Evolutionary conservation across 192 early-diverging fungal genomes (phyloP), one percentile per base, ranked within the genome.

Genomic region (Backusella parvicylindrica): DNA sequence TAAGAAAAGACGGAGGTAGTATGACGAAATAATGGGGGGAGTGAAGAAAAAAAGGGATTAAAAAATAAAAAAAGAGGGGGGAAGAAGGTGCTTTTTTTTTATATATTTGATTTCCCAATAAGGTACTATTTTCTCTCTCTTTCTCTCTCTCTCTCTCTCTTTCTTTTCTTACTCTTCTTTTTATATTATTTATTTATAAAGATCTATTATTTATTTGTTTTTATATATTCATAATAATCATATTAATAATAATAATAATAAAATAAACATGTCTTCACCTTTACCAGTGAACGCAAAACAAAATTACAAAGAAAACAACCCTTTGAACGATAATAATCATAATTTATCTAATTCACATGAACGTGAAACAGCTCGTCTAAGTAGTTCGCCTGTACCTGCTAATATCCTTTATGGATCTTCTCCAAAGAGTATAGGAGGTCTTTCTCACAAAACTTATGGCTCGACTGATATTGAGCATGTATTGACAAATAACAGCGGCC

Each of bases 261-360:
- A 60, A 60, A n/a, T 60, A 60, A 60, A 26, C 16, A 68, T 68
- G 66, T 68, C 66, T 35, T 68, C 66, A 26, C 66, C 66, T 37
- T 68, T 68, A 3, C 66, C 66, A 37, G 66, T 68, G 32, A 68
- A 68, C 11, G 66, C 66, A 32, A 68, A 68, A 15, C 66, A 68
- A 23, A 35, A 5, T 38, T 68, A 68, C n/a, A 32, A 21, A 36
- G 33, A 35, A 8, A 35, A 26, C 37, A 35, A 68, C 23, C 33
- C 33, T 16, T 37, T 35, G 18, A 38, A 37, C 21, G 66, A 68
- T n/a, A 38, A 68, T n/a, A 38, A 40, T n/a, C 21, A 37, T 4
- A 23, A n/a, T 68, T 13, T 38, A 36, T 35, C 66, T 33, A 23
- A 23, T 21, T 68, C 66, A 16, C 66, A 38, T 6, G 66, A 68